Percentiles rank a stretch among this genome's conserved stretches.
These are phyloP conservation scores for Phytophthora chlamydospora DNA, from an alignment of 352 stramenopile genomes.

Conservation along the genomic window DNA sequence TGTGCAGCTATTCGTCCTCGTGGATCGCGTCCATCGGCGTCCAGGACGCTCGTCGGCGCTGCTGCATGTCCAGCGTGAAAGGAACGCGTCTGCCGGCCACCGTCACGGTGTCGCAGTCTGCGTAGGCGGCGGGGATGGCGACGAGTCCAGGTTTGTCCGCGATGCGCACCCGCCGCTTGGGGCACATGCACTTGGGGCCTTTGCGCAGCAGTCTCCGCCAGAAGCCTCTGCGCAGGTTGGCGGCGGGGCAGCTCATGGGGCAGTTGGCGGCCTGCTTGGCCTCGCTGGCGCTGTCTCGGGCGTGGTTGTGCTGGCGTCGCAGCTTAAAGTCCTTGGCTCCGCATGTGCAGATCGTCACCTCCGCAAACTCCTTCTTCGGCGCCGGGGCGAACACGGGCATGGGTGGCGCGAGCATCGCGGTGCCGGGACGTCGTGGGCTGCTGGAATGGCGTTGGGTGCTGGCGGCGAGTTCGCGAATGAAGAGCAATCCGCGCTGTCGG, in stretches of 20 bases:
- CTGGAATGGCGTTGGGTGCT: neutral
- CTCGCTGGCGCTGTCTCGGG: slow-evolving; percentile 11
- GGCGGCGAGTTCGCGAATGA: slow-evolving; percentile 26
- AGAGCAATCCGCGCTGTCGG: neutral
- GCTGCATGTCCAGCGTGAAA: slow-evolving; percentile 54
- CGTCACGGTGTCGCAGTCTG: slow-evolving; percentile 41
- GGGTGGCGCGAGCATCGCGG: slow-evolving; percentile 22
- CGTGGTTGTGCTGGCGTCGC: slow-evolving; percentile 16
- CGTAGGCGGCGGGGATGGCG: slow-evolving; percentile 43
- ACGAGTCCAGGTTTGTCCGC: slow-evolving; percentile 21
- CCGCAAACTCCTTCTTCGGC: slow-evolving; percentile 13
- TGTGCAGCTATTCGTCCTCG: slow-evolving; percentile 26
- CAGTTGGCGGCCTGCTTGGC: slow-evolving; percentile 33
- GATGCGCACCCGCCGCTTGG: slow-evolving; percentile 12
- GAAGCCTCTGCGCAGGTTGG: slow-evolving; percentile 33
- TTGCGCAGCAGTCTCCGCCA: slow-evolving; percentile 55
- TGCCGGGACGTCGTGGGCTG: neutral
- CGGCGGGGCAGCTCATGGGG: slow-evolving; percentile 4
- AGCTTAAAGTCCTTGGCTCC: slow-evolving; percentile 31
- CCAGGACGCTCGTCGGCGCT: slow-evolving; percentile 38
- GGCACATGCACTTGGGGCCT: slow-evolving; percentile 55
- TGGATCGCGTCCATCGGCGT: slow-evolving; percentile 46
- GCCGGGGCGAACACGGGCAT: slow-evolving; percentile 18
- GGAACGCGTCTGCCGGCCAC: slow-evolving; percentile 51
- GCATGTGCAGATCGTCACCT: slow-evolving; percentile 18